phyloP scores from a whole-genome alignment of 352 stramenopile genomes.

The Pythium vanterpoolii region DNA sequence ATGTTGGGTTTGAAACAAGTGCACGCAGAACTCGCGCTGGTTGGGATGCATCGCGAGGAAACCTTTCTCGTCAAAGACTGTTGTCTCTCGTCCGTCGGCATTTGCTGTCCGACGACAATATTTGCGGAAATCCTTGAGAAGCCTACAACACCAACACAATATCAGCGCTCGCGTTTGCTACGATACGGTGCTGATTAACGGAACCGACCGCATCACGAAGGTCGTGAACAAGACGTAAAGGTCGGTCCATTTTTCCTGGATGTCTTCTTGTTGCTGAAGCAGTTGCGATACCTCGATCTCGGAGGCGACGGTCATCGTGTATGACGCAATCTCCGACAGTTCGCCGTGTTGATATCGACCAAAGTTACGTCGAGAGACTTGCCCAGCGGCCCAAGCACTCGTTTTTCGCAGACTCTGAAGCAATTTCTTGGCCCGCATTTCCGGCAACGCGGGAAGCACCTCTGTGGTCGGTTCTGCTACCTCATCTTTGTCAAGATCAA shows the following conservation, averaged over 20 bases:
- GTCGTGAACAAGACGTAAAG: slow-evolving; percentile 48
- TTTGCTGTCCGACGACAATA: slow-evolving; percentile 34
- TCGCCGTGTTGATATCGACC: slow-evolving; percentile 25
- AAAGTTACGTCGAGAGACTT: slow-evolving; percentile 24
- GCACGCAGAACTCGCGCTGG: slow-evolving; percentile 55
- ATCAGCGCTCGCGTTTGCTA: not conserved
- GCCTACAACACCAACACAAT: slow-evolving; percentile 24
- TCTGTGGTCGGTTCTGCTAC: slow-evolving; percentile 41
- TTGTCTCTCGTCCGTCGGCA: slow-evolving; percentile 14
- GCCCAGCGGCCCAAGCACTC: slow-evolving; percentile 38
- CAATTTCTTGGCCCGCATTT: slow-evolving; percentile 59
- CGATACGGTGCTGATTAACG: not conserved
- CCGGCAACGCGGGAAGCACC: slow-evolving; percentile 42
- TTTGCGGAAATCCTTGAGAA: slow-evolving; percentile 62
- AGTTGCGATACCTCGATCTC: slow-evolving; percentile 28
- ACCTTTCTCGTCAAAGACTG: slow-evolving; percentile 45
- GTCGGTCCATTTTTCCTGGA: slow-evolving; percentile 57
- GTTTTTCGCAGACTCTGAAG: slow-evolving; percentile 49
- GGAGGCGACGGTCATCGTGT: slow-evolving; percentile 21
- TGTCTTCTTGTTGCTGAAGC: slow-evolving; percentile 39
- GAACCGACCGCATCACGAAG: slow-evolving; percentile 52
- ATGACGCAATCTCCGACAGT: slow-evolving; percentile 20
- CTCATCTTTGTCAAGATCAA: slow-evolving; percentile 70
- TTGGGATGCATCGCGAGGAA: slow-evolving; percentile 58
- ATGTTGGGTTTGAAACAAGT: slow-evolving; percentile 73